These are phyloP conservation scores for Vickermania spadyakhi DNA, from an alignment of 208 protist species.

Conservation along the genomic window DNA sequence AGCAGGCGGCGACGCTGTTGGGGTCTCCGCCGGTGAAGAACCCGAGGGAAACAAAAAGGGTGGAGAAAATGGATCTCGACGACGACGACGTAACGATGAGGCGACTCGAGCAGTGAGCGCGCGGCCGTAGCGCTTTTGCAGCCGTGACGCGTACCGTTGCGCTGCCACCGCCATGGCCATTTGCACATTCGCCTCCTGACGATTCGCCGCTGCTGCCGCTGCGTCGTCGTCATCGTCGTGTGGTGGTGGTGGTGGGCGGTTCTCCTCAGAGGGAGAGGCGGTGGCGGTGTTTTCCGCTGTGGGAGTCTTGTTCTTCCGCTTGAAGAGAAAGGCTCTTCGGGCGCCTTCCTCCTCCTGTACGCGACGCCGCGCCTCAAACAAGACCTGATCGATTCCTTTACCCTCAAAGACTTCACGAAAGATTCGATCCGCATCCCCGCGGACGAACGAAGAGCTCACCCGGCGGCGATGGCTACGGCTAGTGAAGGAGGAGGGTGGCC, in stretches of 20 bases:
- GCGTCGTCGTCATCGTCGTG: not conserved
- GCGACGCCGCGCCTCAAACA: slow-evolving; percentile 62
- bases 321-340: too few species aligned
- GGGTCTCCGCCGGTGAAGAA: not conserved
- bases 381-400: slow-evolving; percentile 68
- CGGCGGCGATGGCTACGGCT: too few species aligned
- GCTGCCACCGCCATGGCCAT: not conserved
- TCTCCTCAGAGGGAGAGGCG: not conserved
- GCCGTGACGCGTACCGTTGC: not conserved
- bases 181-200: not conserved
- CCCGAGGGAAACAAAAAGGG: too few species aligned
- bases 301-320: too few species aligned
- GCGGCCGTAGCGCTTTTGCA: slow-evolving; percentile 5
- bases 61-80: too few species aligned
- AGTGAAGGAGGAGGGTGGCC: too few species aligned
- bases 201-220: not conserved
- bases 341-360: slow-evolving; percentile 17
- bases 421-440: slow-evolving; percentile 72
- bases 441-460: slow-evolving; percentile 65
- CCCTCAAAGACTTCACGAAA: slow-evolving; percentile 80
- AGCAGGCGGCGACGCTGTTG: not conserved
- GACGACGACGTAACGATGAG: slow-evolving; percentile 3
- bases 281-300: slow-evolving; percentile 5
- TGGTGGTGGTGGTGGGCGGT: too few species aligned
- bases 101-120: slow-evolving; percentile 12